Evolutionary conservation across 805 yeast species (phyloP), one percentile per base, ranked within the genome.

Genomic region (Metschnikowia cubensis): DNA sequence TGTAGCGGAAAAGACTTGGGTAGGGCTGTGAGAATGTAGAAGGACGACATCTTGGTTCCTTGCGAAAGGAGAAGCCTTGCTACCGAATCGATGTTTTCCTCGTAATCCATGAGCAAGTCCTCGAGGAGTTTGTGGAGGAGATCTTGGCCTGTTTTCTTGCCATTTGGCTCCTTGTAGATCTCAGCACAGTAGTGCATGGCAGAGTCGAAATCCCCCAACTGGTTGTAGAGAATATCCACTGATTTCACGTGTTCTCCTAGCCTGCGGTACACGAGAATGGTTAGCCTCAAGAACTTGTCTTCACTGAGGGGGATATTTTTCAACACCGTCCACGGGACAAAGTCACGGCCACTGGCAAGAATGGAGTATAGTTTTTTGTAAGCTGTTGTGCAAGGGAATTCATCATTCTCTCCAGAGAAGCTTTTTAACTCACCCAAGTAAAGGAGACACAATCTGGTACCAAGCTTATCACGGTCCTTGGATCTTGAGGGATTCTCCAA

Each of bases 231-330:
- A 2, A 89, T 77, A 48, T 80, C 79, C 15, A 92, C 67, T 0
- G 89, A 84, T 45, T 81, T 76, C 10, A 75, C 74, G 60, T 87
- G 88, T 47, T 81, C 81, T 1, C 80, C 83, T 39, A 86, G 59
- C 51, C 80, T 76, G 42, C 76, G 76, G 48, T 85, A 73, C 2
- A 90, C 78, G 42, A 79, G 73, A 0, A 87, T 81, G 37, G 80
- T 75, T 36, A 84, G 71, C 21, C 78, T 68, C 7, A 77, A 57
- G 50, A 63, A 69, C 31, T 57, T 59, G 35, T 65, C 68, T 32
- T 67, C 64, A 25, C 65, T 60, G 3, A 66, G 59, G 1, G 75
- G 73, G 10, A 71, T 65, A 44, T 65, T 53, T 48, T 64, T 66
- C 29, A 68, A 55, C 1, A 68, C 63, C 4, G 70, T 64, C 73